Base-by-base conservation (phyloP, 2,329 filamentous ascomycete genomes). In the Colletotrichum chrysophilum region DNA sequence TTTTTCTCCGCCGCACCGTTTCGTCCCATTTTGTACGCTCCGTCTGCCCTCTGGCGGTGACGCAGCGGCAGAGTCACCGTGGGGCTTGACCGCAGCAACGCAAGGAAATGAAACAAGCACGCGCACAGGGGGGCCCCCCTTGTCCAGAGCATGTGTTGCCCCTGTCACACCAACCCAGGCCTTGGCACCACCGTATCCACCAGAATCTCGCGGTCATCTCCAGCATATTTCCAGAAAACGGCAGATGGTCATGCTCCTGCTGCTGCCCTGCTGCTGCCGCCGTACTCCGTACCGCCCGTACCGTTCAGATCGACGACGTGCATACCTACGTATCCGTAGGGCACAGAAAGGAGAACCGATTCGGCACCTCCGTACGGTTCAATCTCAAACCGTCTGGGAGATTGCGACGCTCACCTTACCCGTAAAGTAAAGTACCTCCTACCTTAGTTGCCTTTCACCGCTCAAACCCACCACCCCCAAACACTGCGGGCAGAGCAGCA, bases 21-120 rank as follows among this genome's bases (percentile, higher is more conserved):
- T 62, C 66, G 30, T 48, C 34, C 60, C 34, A 26, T 32, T 24
- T 38, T 24, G 60, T 28, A n/a, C 13, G 30, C 55, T 32, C 43
- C 28, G 13, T 34, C 65, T 21, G 13, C 43, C 16, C 24, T 56
- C 10, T 58, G 58, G 74, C 76, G 76, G 76, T 77, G 76, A 78
- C 76, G 76, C 76, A 78, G 60, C 64, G 74, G 36, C 30, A 76
- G 70, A 76, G 65, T 76, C 74, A 74, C 65, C 64, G 64, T 76
- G 76, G 74, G 70, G 76, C 74, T 55, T 75, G 74, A 75, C 75
- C 74, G 73, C 74, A 66, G 76, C 69, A 58, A 66, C 62, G 38
- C 56, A 74, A 68, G 70, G 76, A 78, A 78, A 78, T 78, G 76
- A 78, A 77, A 78, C 76, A 75, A 72, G 73, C 73, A 70, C 18